Evolutionary conservation across 768 basidiomycete genomes (phyloP).

Genomic region (Chalciporus sphaerocephalus): DNA sequence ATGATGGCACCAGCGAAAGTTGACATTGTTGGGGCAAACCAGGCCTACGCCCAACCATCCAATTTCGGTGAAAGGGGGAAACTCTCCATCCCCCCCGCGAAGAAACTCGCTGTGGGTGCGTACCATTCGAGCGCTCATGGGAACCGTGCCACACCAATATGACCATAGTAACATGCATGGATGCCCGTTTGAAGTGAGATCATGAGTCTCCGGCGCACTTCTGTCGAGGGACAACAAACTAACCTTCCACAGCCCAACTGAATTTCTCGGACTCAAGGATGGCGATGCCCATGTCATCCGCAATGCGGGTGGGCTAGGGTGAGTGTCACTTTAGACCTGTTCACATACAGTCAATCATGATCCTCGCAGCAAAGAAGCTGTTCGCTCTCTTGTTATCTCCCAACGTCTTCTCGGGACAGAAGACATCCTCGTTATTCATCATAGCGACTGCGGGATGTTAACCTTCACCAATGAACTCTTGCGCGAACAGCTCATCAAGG

Average conservation of each 20-base stretch:
- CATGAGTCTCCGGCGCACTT: background rate
- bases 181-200: conserved; percentile 60
- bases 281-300: conserved; percentile 72
- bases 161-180: conserved; percentile 63
- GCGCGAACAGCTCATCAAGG: conserved; percentile 46
- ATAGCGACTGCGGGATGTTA: conserved; percentile 72
- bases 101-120: conserved; percentile 38
- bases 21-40: conserved; percentile 40
- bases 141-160: background rate
- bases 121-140: conserved; percentile 1
- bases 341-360: background rate
- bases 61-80: conserved; percentile 42
- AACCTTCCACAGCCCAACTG: conserved; percentile 41
- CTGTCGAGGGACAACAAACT: conserved; percentile 1
- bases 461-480: conserved; percentile 52
- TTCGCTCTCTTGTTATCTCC: conserved; percentile 65
- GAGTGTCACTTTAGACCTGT: conserved; percentile 20
- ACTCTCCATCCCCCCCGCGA: conserved; percentile 37
- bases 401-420: conserved; percentile 68
- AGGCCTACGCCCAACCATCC: conserved; percentile 37
- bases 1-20: conserved; percentile 13
- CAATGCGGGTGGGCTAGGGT: conserved; percentile 69
- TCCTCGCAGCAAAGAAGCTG: conserved; percentile 49
- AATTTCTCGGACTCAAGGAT: conserved; percentile 56
- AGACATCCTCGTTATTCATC: conserved; percentile 66